Evolutionary conservation across 2,329 filamentous ascomycete species (phyloP), one percentile per base, ranked within the genome.

Genomic region (Stachybotrys elegans): DNA sequence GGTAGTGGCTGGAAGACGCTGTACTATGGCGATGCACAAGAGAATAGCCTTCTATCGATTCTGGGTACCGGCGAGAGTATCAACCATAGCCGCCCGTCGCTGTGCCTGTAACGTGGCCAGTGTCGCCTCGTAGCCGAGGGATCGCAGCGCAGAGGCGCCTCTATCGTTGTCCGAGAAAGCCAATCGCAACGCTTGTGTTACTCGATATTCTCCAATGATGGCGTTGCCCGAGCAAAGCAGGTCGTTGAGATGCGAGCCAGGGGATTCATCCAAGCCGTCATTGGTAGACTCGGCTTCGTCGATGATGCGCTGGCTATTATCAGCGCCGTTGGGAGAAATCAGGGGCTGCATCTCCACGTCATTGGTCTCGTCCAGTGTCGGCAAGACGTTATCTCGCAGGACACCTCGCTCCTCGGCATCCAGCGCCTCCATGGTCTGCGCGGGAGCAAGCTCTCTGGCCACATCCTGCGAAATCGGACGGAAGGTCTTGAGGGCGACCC

Each of bases 391-490:
- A 46, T 68, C 63, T 44, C 71, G 62, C 32, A 67, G 55, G 7
- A 77, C 63, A 3, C 76, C 78, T 13, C 76, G 69, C 55, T 82
- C 78, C 51, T 80, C 78, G 2, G 73, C 71, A 51, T 81, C 78
- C 42, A 75, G 58, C 49, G 79, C 74, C 53, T 81, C 75, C 40
- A 62, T 42, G 7, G 61, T 62, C 7, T 61, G 61, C 13, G 47
- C 51, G 25, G 53, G 43, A 19, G 49, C 45, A n/a, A 53, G 38
- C 22, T 62, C 61, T 25, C 51, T 54, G 11, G 52, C 51, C 22
- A 57, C 37, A n/a, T 60, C 57, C 2, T 57, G 59, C 16, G 61
- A 48, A 43, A 66, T 51, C 21, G 61, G 56, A 31, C 58, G 53
- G 51, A 68, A 67, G 29, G 65, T 65, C 43, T 66, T 68, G 6